phyloP scores from a whole-genome alignment of 1,284 basidiomycete species.

The Xerocomus nothofagi region DNA sequence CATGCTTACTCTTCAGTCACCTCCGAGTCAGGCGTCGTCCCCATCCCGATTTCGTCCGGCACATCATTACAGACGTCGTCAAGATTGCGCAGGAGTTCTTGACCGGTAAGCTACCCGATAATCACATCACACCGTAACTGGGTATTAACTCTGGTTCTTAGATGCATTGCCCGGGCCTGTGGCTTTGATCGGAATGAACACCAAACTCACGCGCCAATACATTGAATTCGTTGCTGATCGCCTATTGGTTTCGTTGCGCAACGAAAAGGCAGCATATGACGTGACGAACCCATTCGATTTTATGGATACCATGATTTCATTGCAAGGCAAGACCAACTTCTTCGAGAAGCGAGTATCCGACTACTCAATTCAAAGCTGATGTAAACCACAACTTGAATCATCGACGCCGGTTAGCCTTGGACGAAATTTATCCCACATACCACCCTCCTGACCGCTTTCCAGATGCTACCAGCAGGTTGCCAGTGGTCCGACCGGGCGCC shows the following conservation, averaged over 20 bases:
- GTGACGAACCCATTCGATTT: conserved; percentile 83
- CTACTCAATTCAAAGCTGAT: conserved; percentile 85
- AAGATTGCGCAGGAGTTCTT: conserved; percentile 84
- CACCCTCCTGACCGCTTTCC: no score
- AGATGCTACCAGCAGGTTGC: no score
- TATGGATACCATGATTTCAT: conserved; percentile 94
- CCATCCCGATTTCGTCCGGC: conserved; percentile 74
- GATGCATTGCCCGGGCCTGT: conserved; percentile 77
- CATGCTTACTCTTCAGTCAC: conserved; percentile 94
- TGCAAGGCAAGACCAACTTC: conserved; percentile 84
- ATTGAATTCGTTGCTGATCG: conserved; percentile 98
- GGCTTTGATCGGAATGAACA: conserved; percentile 81
- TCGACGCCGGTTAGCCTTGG: no score
- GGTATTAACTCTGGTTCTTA: conserved; percentile 25
- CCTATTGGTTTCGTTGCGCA: conserved; percentile 82
- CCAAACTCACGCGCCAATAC: conserved; percentile 88
- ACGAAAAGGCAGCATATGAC: conserved; percentile 79
- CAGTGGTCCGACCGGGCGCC: no score
- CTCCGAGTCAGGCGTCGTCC: conserved; percentile 76
- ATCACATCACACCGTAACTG: rapidly evolving
- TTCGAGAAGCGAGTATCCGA: conserved; percentile 91
- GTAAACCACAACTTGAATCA: conserved; percentile 50
- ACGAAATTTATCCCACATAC: no score
- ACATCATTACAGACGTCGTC: conserved; percentile 85
- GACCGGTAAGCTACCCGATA: conserved; percentile 48